Base-by-base conservation (phyloP, 1,284 basidiomycete genomes). In the Trichosporon sp. region DNA sequence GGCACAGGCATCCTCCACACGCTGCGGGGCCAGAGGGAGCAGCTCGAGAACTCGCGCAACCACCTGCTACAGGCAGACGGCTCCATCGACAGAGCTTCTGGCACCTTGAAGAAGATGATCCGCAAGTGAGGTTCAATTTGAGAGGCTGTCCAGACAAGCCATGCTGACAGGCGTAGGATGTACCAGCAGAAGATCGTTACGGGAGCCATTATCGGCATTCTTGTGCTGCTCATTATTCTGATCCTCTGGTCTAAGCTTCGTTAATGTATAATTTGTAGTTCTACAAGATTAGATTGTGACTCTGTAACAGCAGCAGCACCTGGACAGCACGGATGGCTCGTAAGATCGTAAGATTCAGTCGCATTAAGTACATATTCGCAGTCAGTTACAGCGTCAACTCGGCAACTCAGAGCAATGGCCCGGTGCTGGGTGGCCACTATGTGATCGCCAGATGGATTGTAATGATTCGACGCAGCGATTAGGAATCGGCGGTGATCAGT, bases 11-110 rank as follows among this genome's bases (percentile, higher is more conserved):
- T 99, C 73, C 78, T 99, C 67, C 80, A 88, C 72, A 93, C 91
- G 74, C 83, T 99, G 67, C 82, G 93, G 59, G 83, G 85, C 2
- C 96, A 99, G 82, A 82, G 96, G 68, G 96, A 98, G 78, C 94
- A 95, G 81, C 95, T 99, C 69, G 90, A 96, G 82, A 90, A 96
- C 75, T 87, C 95, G 21, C 84, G 95, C 73, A 90, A 93, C 80
- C 78, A 73, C 82, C 80, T 86, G 34, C 80, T 81, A 37, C 80
- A 83, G 64, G 85, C 86, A 9, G 85, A 86, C 66, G 78, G 81
- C 11, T 83, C 82, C 52, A 85, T 87, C 64, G 85, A 86, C 65
- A 77, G 83, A 33, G 85, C 85, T 7, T 82, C 83, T 4, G 83
- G 83, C 37, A 87, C 86, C 10, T 74, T 87, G 36, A 84, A 84